Evolutionary conservation across 805 yeast species (phyloP).

Genomic region (Komagataella phaffii): DNA sequence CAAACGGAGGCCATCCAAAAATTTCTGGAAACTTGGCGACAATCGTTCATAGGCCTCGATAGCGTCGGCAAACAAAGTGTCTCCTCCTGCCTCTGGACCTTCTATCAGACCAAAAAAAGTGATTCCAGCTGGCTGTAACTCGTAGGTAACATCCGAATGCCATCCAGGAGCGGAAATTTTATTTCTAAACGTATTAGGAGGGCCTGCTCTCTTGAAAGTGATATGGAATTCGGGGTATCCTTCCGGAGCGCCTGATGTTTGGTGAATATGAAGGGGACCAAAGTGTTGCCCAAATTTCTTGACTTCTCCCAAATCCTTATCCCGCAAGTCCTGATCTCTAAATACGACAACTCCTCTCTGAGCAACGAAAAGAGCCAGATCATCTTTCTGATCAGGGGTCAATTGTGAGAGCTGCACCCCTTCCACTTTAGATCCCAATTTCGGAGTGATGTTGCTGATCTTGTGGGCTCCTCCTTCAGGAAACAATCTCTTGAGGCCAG

Average conservation of each 20-base stretch:
- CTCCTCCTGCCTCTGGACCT: conserved; percentile 57
- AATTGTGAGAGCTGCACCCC: conserved; percentile 49
- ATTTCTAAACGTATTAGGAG: conserved; percentile 24
- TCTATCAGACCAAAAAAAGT: conserved; percentile 57
- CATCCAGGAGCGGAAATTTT: conserved; percentile 23
- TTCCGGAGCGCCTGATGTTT: conserved; percentile 59
- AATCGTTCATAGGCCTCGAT: conserved; percentile 60
- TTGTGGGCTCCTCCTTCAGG: conserved; percentile 12
- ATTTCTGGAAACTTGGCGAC: conserved; percentile 48
- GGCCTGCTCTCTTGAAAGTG: conserved; percentile 36
- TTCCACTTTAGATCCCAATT: conserved; percentile 50
- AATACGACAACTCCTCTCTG: conserved; percentile 59
- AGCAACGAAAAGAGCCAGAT: conserved; percentile 54
- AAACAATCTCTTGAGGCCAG: conserved; percentile 35
- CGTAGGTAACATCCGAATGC: conserved; percentile 71
- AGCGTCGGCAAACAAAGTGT: conserved; percentile 65
- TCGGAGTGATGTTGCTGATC: conserved; percentile 42
- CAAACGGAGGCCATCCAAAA: conserved; percentile 49
- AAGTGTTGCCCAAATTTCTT: conserved; percentile 46
- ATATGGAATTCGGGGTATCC: conserved; percentile 47
- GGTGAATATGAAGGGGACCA: conserved; percentile 64
- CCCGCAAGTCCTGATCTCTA: conserved; percentile 52
- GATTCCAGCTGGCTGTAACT: conserved; percentile 58
- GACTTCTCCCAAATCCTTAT: conserved; percentile 32
- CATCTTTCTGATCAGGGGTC: conserved; percentile 44